Percentiles rank a stretch among this genome's conserved stretches.
These are phyloP conservation scores for Spinellus fusiger DNA, from an alignment of 192 early-diverging fungal species.

Conservation along the genomic window DNA sequence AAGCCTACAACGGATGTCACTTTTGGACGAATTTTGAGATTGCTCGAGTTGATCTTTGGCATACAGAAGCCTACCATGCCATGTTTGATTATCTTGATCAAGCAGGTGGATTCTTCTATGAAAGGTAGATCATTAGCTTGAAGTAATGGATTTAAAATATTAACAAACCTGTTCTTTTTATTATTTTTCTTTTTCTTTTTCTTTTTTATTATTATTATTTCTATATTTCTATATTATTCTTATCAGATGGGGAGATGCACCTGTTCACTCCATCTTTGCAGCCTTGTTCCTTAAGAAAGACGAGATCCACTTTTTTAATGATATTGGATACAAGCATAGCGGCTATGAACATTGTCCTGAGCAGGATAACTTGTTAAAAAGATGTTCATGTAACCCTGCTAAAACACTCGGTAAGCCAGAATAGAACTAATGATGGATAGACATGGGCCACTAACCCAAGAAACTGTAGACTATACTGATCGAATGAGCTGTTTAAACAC, in stretches of 20 bases:
- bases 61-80: slow-evolving; percentile 42
- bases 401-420: slow-evolving; percentile 1
- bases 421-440: neutral
- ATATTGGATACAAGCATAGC: slow-evolving; percentile 54
- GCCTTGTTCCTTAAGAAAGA: slow-evolving; percentile 47
- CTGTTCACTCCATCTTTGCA: slow-evolving; percentile 62
- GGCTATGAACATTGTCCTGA: slow-evolving; percentile 15
- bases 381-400: slow-evolving; percentile 10
- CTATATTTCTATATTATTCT: too few species aligned
- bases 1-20: slow-evolving; percentile 59
- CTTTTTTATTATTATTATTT: slow-evolving; percentile 10
- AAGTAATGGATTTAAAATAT: neutral
- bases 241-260: slow-evolving; percentile 66
- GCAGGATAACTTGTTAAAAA: slow-evolving; percentile 1
- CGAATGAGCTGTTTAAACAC: slow-evolving; percentile 10
- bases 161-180: neutral
- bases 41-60: slow-evolving; percentile 47
- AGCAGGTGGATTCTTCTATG: slow-evolving; percentile 68
- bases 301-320: slow-evolving; percentile 65
- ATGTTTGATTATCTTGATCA: slow-evolving; percentile 58
- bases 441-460: neutral
- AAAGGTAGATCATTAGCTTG: slow-evolving; percentile 34
- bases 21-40: slow-evolving; percentile 89
- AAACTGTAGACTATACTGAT: slow-evolving; percentile 7
- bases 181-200: neutral